Evolutionary conservation across 805 yeast species (phyloP).

Genomic region (Nakazawaea wickerhamii): DNA sequence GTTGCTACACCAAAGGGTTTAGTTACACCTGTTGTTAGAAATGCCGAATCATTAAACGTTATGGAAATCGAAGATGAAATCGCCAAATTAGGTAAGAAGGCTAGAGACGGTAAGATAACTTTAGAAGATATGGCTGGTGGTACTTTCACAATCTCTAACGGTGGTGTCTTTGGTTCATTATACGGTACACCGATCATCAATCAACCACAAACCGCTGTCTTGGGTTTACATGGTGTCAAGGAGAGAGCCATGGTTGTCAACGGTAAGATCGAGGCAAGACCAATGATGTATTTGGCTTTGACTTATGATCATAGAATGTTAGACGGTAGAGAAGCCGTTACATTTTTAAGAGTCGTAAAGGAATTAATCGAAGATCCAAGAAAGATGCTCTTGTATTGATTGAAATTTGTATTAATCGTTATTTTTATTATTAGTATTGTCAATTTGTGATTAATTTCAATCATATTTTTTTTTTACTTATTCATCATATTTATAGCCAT

Average conservation of each 20-base stretch:
- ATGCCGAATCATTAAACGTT: constrained; percentile 86
- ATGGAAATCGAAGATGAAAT: constrained; percentile 90
- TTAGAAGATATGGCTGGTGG: constrained; percentile 99
- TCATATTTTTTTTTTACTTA: background rate
- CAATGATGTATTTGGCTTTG: constrained; percentile 99
- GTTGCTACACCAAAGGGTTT: constrained; percentile 99
- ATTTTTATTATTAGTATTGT: background rate
- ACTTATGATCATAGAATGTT: constrained; percentile 97
- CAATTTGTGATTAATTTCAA: background rate
- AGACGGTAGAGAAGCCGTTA: constrained; percentile 98
- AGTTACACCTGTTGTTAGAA: constrained; percentile 96
- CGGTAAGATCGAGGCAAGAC: constrained; percentile 94
- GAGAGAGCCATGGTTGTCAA: constrained; percentile 96
- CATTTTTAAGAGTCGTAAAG: constrained; percentile 90
- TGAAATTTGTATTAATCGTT: background rate
- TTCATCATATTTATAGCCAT: constrained; percentile 1
- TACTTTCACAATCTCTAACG: constrained; percentile 97
- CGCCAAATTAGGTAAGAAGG: constrained; percentile 75
- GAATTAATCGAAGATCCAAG: constrained; percentile 98
- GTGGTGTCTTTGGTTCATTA: constrained; percentile 97
- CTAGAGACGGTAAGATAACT: constrained; percentile 94
- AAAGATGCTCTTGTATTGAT: constrained; percentile 74
- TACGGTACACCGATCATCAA: constrained; percentile 98
- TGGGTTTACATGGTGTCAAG: constrained; percentile 96
- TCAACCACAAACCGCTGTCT: constrained; percentile 96